A percentile compares a stretch with the other conserved stretches of the same genome.
phyloP scores from a whole-genome alignment of 2,329 filamentous ascomycete species.

The Ceratocystis colombiana region DNA sequence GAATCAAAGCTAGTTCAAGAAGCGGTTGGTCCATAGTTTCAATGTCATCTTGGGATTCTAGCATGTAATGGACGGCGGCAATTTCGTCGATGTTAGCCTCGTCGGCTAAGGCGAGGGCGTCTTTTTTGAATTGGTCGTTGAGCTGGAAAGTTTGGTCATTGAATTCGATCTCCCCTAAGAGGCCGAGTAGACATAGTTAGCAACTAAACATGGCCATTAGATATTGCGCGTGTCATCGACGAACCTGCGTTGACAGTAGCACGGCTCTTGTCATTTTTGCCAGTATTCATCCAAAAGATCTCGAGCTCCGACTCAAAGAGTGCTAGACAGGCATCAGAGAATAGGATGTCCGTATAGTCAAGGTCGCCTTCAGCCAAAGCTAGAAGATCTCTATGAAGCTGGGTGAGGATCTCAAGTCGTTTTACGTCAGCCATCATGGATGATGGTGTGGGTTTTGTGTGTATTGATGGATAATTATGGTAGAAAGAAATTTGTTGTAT shows the following conservation, averaged over 20 bases:
- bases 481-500: neutral
- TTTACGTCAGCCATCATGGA: slow-evolving; percentile 61
- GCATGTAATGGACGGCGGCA: slow-evolving; percentile 65
- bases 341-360: slow-evolving; percentile 53
- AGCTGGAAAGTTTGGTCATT: slow-evolving; percentile 64
- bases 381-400: slow-evolving; percentile 75
- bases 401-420: slow-evolving; percentile 66
- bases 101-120: slow-evolving; percentile 70
- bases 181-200: neutral
- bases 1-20: slow-evolving; percentile 69
- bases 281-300: slow-evolving; percentile 61
- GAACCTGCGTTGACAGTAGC: slow-evolving; percentile 58
- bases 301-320: slow-evolving; percentile 63
- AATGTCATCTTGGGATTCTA: slow-evolving; percentile 61
- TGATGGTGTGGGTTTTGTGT: slow-evolving; percentile 26
- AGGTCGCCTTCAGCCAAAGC: slow-evolving; percentile 60
- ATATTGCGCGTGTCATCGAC: slow-evolving; percentile 27
- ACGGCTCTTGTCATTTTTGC: slow-evolving; percentile 65
- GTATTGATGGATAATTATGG: slow-evolving; percentile 23
- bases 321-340: slow-evolving; percentile 58
- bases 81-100: slow-evolving; percentile 84
- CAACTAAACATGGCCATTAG: neutral
- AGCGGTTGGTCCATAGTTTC: slow-evolving; percentile 60
- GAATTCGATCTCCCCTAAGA: slow-evolving; percentile 64
- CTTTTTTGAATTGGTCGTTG: slow-evolving; percentile 80